Conservation (phyloP, 164 flowering plant genomes). For the Vitis labrusca region DNA sequence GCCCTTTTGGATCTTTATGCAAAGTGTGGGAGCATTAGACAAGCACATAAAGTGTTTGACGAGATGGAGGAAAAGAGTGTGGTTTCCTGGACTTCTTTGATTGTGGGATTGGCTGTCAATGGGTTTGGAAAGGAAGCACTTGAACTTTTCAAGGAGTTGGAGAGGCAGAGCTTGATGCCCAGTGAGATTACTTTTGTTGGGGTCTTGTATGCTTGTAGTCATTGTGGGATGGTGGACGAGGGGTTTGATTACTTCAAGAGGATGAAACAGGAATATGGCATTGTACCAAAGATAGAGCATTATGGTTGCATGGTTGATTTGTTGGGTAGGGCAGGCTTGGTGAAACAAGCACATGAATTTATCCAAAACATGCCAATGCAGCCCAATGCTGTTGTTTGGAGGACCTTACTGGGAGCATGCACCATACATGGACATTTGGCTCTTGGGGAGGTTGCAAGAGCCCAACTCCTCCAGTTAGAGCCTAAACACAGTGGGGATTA, state of each 20-base stretch:
- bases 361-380: slow-evolving; percentile 31
- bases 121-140: slow-evolving; percentile 43
- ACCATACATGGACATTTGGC: slow-evolving; percentile 30
- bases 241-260: slow-evolving; percentile 32
- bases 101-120: slow-evolving; percentile 42
- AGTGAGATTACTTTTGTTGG: slow-evolving; percentile 43
- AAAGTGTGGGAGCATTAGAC: slow-evolving; percentile 35
- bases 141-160: slow-evolving; percentile 29
- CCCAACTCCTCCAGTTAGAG: slow-evolving; percentile 24
- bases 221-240: slow-evolving; percentile 42
- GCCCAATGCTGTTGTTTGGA: slow-evolving; percentile 44
- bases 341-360: slow-evolving; percentile 29
- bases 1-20: slow-evolving; percentile 40
- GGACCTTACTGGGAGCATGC: slow-evolving; percentile 41
- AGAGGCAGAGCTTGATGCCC: slow-evolving; percentile 24
- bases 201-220: slow-evolving; percentile 43
- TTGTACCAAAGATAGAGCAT: slow-evolving; percentile 36
- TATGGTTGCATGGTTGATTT: slow-evolving; percentile 47
- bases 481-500: slow-evolving; percentile 39
- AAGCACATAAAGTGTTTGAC: slow-evolving; percentile 29
- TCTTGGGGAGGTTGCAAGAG: slow-evolving; percentile 36
- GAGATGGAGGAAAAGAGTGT: slow-evolving; percentile 33
- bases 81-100: slow-evolving; percentile 40
- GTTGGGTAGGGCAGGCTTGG: slow-evolving; percentile 38
- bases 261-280: slow-evolving; percentile 31